phyloP scores from a whole-genome alignment of 2,329 filamentous ascomycete species.

The Fusarium sp. region DNA sequence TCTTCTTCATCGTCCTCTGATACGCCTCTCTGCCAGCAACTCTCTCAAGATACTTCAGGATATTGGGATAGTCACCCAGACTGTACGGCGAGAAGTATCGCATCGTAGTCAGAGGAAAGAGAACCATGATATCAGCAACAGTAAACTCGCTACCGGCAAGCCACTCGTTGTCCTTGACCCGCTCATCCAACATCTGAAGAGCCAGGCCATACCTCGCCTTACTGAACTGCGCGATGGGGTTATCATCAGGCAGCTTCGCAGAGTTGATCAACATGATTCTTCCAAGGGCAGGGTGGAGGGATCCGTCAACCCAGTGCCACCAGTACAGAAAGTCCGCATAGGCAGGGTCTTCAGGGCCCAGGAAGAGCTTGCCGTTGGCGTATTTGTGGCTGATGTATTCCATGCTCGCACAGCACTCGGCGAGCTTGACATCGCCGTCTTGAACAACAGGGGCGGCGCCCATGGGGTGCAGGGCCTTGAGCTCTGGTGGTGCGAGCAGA shows the following conservation, averaged over 20 bases:
- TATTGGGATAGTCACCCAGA: constrained; percentile 56
- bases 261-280: constrained; percentile 53
- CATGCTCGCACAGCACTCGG: constrained; percentile 69
- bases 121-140: constrained; percentile 73
- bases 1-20: constrained; percentile 60
- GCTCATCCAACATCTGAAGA: constrained; percentile 64
- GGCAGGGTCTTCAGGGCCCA: constrained; percentile 59
- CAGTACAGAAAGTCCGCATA: constrained; percentile 75
- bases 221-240: constrained; percentile 49
- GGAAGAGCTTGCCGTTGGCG: constrained; percentile 61
- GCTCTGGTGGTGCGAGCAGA: constrained; percentile 39
- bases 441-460: constrained; percentile 72
- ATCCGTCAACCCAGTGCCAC: constrained; percentile 69
- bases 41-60: constrained; percentile 61
- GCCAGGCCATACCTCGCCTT: constrained; percentile 53
- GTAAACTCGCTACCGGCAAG: constrained; percentile 73
- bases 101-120: constrained; percentile 72
- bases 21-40: constrained; percentile 61
- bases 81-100: constrained; percentile 63
- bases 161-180: constrained; percentile 63
- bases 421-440: constrained; percentile 64
- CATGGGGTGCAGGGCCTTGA: constrained; percentile 56
- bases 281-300: constrained; percentile 56
- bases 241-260: constrained; percentile 19
- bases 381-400: constrained; percentile 72